Conservation (phyloP, 192 early-diverging fungal genomes). For the Entrophospora sp. region DNA sequence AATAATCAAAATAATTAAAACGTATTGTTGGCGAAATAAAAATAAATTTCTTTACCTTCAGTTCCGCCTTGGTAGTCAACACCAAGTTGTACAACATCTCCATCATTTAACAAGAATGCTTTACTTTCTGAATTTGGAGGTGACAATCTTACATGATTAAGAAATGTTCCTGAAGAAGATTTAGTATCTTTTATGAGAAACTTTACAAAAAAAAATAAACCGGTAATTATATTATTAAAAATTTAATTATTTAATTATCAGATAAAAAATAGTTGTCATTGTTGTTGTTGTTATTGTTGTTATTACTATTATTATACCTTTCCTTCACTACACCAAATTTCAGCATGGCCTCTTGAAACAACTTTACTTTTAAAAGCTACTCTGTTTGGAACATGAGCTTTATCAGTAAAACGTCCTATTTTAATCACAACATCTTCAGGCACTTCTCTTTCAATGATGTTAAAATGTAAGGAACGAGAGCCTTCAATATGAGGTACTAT, state of each 20-base stretch:
- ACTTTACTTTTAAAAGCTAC: slow-evolving; percentile 87
- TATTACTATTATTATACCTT: too few relatives aligned
- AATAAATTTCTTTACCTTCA: slow-evolving; percentile 42
- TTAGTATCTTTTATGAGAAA: slow-evolving; percentile 90
- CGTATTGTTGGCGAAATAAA: background rate
- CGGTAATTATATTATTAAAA: too few relatives aligned
- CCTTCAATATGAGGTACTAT: slow-evolving; percentile 46
- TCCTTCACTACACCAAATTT: slow-evolving; percentile 78
- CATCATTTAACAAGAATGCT: slow-evolving; percentile 72
- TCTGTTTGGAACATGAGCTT: slow-evolving; percentile 48
- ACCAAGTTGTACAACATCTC: slow-evolving; percentile 91
- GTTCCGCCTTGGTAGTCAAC: slow-evolving; percentile 90
- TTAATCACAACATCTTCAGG: slow-evolving; percentile 49
- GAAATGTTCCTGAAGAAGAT: slow-evolving; percentile 93
- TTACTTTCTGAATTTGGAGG: slow-evolving; percentile 80
- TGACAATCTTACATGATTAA: slow-evolving; percentile 86
- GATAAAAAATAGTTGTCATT: too few relatives aligned
- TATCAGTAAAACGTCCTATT: slow-evolving; percentile 66
- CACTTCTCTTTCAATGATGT: slow-evolving; percentile 51
- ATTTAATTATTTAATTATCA: too few relatives aligned
- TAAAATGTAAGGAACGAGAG: slow-evolving; percentile 38
- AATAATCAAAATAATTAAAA: background rate
- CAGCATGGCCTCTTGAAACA: slow-evolving; percentile 83
- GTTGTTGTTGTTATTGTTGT: too few relatives aligned
- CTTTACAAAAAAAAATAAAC: slow-evolving; percentile 31